Percentiles rank a stretch among this genome's conserved stretches.
These are phyloP conservation scores for Pythium coloratum DNA, from an alignment of 352 stramenopile species.

Conservation along the genomic window DNA sequence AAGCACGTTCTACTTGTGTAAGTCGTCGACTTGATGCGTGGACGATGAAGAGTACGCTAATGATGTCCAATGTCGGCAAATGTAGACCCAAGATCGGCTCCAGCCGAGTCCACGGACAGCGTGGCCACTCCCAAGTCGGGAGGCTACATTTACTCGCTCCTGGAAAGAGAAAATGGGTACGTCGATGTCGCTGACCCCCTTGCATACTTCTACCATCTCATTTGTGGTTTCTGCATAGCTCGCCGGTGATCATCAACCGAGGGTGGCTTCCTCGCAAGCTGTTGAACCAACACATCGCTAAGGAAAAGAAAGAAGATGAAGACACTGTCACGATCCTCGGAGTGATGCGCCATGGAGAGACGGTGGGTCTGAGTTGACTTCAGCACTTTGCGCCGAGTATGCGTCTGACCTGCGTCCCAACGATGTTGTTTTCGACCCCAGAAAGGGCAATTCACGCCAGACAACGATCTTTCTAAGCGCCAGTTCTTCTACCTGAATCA, in stretches of 20 bases:
- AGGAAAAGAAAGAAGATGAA: conserved; percentile 55
- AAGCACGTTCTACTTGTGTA: conserved; percentile 82
- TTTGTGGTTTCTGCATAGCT: conserved; percentile 36
- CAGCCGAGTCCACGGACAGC: conserved; percentile 72
- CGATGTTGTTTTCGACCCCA: background rate
- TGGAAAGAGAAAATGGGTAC: conserved; percentile 69
- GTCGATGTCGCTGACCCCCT: background rate
- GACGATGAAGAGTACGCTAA: background rate
- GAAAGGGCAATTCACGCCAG: conserved; percentile 79
- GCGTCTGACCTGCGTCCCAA: too few relatives aligned
- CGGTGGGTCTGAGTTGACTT: conserved; percentile 35
- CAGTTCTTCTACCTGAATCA: conserved; percentile 88
- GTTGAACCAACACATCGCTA: conserved; percentile 66
- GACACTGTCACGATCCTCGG: conserved; percentile 58
- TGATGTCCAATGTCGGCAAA: background rate
- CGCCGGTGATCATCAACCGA: conserved; percentile 83
- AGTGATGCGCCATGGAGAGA: conserved; percentile 78
- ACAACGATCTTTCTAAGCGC: conserved; percentile 70
- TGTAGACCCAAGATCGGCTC: conserved; percentile 78
- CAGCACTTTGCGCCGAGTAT: too few relatives aligned
- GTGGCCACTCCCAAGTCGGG: conserved; percentile 80
- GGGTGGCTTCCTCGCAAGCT: conserved; percentile 80
- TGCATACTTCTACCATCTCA: too few relatives aligned
- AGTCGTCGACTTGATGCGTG: conserved; percentile 3
- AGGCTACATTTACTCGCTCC: conserved; percentile 84